phyloP scores from a whole-genome alignment of 2,329 filamentous ascomycete genomes.

The Coleophoma crateriformis region DNA sequence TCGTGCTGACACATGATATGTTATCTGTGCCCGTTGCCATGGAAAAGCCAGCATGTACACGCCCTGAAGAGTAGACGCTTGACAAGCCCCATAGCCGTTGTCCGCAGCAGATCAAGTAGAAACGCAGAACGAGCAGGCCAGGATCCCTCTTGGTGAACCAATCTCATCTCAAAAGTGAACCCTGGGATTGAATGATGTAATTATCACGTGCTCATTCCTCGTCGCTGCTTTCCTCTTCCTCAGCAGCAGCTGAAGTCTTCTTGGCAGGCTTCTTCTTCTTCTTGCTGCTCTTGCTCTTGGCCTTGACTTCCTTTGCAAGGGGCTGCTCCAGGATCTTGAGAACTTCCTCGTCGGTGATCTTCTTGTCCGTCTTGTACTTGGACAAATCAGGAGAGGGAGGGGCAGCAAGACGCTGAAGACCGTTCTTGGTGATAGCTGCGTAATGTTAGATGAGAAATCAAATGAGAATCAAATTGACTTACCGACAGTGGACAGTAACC shows the following conservation, averaged over 20 bases:
- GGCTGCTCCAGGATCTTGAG: slow-evolving; percentile 92
- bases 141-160: too few species aligned
- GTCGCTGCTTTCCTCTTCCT: slow-evolving; percentile 26
- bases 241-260: slow-evolving; percentile 26
- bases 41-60: too few species aligned
- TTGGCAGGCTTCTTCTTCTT: slow-evolving; percentile 49
- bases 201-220: slow-evolving; percentile 28
- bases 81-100: slow-evolving; percentile 15
- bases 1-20: slow-evolving; percentile 2
- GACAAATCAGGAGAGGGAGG: slow-evolving; percentile 70
- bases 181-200: too few species aligned
- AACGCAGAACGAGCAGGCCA: background rate
- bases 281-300: slow-evolving; percentile 89
- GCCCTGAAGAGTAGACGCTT: slow-evolving; percentile 3
- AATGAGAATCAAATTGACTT: slow-evolving; percentile 36
- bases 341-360: slow-evolving; percentile 93
- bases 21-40: slow-evolving; percentile 1
- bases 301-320: slow-evolving; percentile 78
- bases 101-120: slow-evolving; percentile 11
- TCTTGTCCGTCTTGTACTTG: slow-evolving; percentile 93
- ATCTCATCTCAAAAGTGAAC: too few species aligned
- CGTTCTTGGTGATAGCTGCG: slow-evolving; percentile 94
- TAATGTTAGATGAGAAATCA: slow-evolving; percentile 17
- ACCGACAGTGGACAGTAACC: slow-evolving; percentile 90
- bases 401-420: slow-evolving; percentile 77